Evolutionary conservation across 768 basidiomycete genomes (phyloP), one percentile per base, ranked within the genome.

Genomic region (Atractiella rhizophila): DNA sequence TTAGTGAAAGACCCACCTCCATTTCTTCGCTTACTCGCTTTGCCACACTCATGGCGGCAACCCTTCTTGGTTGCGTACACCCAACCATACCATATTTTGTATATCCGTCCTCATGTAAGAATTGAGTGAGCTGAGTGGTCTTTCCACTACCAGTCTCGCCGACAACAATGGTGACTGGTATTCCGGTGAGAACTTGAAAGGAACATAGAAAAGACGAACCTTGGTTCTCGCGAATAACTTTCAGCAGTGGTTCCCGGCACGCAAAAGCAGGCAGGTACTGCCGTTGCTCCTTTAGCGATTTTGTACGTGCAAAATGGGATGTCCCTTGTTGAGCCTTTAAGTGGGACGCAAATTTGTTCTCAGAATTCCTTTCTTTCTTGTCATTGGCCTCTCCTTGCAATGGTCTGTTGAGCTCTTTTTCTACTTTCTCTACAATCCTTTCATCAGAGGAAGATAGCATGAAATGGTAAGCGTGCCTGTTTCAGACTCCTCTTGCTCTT

Each of bases 91-190:
- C 88, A 60, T 73, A 68, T 4, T 68, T 57, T 49, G 85, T 80
- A 58, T 88, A 98, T 0, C 91, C 91, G 47, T 98, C 91, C 57
- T 98, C 91, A 55, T 94, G 81, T 46, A 98, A 59, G 61, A 83
- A 98, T 55, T 98, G 91, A 0, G 80, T 65, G 5, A 98, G 64
- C 57, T 98, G 91, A 0, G 91, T 96, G 1, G 91, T 98, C 62
- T 98, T 98, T 5, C 91, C 91, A 0, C 88, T 96, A 9, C 91
- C 91, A n/a, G 91, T 98, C 60, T 98, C 91, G n/a, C 91, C 91
- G 29, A 98, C 79, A 28, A 96, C 82, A 42, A 98, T 72, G 35
- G 79, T 65, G 28, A 96, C 91, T 91, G 48, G 21, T 7, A 18
- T 24, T 4, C 16, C 37, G 12, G 34, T 18, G 35, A 11, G 10